These are phyloP conservation scores for Periconia macrospinosa DNA, from an alignment of 2,329 filamentous ascomycete species.

Conservation along the genomic window DNA sequence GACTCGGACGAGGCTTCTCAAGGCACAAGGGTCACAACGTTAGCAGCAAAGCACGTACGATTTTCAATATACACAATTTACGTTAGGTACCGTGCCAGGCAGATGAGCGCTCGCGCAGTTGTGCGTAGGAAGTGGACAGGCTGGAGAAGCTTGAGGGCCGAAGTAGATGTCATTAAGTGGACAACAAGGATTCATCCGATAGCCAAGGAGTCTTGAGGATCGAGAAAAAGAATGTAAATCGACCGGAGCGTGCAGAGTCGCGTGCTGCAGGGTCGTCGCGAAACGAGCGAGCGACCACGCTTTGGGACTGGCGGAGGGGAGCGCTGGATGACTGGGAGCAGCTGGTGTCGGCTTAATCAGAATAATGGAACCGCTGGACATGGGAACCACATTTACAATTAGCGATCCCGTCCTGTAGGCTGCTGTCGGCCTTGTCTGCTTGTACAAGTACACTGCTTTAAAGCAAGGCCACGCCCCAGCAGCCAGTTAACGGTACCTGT, in stretches of 20 bases:
- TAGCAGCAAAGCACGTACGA: too few relatives aligned
- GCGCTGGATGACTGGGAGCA: neutral
- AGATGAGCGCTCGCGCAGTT: too few relatives aligned
- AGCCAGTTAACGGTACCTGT: too few relatives aligned
- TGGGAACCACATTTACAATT: neutral
- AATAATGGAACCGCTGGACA: neutral
- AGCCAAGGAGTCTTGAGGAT: constrained; percentile 10
- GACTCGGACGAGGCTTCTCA: neutral
- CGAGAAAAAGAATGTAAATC: constrained; percentile 14
- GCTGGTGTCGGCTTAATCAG: neutral
- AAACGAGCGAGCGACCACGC: neutral
- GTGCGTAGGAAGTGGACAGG: neutral
- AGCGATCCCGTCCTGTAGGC: too few relatives aligned
- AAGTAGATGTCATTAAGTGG: constrained; percentile 5
- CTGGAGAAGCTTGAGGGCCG: constrained; percentile 9
- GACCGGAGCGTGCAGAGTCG: constrained; percentile 11
- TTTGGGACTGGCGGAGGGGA: constrained; percentile 6
- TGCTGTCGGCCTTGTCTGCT: too few relatives aligned
- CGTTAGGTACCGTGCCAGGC: too few relatives aligned
- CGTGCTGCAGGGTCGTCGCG: constrained; percentile 9
- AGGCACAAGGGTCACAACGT: neutral
- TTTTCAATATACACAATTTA: neutral
- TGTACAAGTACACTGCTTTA: too few relatives aligned
- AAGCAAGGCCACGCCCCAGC: too few relatives aligned
- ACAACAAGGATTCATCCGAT: neutral